Evolutionary conservation across 1,139 yeast species (phyloP), one percentile per base, ranked within the genome.

Genomic region (Kurtzmaniella quercitrusa): DNA sequence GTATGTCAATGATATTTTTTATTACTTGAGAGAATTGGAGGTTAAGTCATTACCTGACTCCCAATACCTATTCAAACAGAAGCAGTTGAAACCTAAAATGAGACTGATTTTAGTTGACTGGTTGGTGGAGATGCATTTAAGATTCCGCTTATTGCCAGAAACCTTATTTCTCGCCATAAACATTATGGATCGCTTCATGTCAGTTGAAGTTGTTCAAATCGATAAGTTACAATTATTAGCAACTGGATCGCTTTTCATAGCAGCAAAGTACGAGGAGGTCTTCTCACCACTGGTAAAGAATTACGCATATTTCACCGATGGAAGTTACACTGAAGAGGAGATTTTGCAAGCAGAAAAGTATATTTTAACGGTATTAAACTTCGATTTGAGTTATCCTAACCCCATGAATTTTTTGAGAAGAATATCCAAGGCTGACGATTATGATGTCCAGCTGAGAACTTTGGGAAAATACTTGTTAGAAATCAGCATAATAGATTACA

Each of bases 191-290:
- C 71, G 98, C 50, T 91, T 88, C 63, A 78, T 93, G 76, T 82
- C 93, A 16, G 71, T 77, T 47, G 94, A 86, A 55, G 74, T 79
- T 40, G 95, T 89, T 34, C 88, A 86, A 53, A 79, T 89, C 47
- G 91, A 86, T 57, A 82, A 88, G 65, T 70, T 93, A 46, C 98
- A 93, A 68, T 72, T 91, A 45, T 80, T 91, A 39, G 98, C 98
- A 11, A 86, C 96, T 1, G 89, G 96, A 1, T 82, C 95, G 18
- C 65, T 93, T 50, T 88, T 91, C 63, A 86, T 91, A 51, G 96
- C 98, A 30, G 93, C 97, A 19, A 93, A 93, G 66, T 89, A 88
- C 60, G 98, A 91, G 66, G 98, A 91, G 65, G 96, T 91, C 39
- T 87, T 87, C 59, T 80, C 93, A 8, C 98, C 98, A 14, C 82